Evolutionary conservation across 805 yeast genomes (phyloP), one percentile per base, ranked within the genome.

Genomic region (Jamesozyma jinghongensis): DNA sequence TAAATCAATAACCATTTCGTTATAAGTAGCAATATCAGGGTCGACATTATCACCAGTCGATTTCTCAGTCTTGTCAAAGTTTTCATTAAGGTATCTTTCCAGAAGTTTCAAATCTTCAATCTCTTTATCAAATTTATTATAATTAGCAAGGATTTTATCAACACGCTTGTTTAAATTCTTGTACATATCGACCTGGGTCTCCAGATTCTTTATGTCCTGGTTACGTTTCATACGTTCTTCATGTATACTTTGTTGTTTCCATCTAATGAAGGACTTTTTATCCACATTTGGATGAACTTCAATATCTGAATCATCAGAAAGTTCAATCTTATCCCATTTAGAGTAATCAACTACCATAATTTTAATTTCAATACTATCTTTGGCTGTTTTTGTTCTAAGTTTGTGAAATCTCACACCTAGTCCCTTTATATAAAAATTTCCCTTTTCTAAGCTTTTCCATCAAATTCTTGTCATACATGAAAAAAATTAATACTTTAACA

Each of bases 271-370:
- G 1, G 97, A 88, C 31, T 68, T 69, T 59, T 92, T 92, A 62
- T 92, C 99, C 26, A 92, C 98, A 57, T 92, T 92, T 44, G 97
- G 99, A 59, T 92, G 99, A 13, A 90, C 97, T 56, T 92, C 98
- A 37, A 92, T 70, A 55, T 92, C 98, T 7, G 96, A 86, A 62
- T 92, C 99, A 60, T 92, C 99, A 17, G 96, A 85, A 31, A 92
- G 68, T 61, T 92, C 98, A 44, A 92, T 76, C 59, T 86, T 85
- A 63, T 92, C 99, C 97, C 98, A 92, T 60, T 90, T 92, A 10
- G 96, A 86, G 65, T 92, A 92, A 61, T 92, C 98, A 49, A 92
- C 79, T 26, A 85, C 79, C 94, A 84, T 85, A 19, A 13, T 28
- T 53, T 14, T 12, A n/a, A n/a, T 22, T 3, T 33, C 11, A 5